Conservation (phyloP, 441 rosid genomes). For the Erodium moschatum region DNA sequence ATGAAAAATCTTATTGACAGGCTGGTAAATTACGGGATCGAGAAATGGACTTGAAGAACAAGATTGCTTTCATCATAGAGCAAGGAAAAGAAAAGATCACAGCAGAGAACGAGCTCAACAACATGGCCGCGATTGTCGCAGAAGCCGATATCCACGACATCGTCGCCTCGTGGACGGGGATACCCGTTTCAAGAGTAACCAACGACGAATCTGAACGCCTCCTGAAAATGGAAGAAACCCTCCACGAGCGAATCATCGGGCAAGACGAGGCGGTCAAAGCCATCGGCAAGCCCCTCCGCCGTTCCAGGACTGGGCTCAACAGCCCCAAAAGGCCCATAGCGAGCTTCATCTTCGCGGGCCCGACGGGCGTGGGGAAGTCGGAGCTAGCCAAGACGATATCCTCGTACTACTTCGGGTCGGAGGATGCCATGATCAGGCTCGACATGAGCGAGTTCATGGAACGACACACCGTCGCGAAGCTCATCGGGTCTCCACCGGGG, state of each 20-base stretch:
- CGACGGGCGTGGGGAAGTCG: slow-evolving; percentile 99
- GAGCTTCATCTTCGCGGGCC: slow-evolving; percentile 97
- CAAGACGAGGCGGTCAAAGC: slow-evolving; percentile 97
- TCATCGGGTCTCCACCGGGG: slow-evolving; percentile 96
- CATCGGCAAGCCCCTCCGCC: slow-evolving; percentile 83
- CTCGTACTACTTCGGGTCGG: slow-evolving; percentile 91
- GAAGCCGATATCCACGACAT: slow-evolving; percentile 91
- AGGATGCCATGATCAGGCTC: slow-evolving; percentile 90
- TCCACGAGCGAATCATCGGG: slow-evolving; percentile 81
- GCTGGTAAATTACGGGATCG: slow-evolving; percentile 89
- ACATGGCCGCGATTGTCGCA: slow-evolving; percentile 57
- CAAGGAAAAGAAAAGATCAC: slow-evolving; percentile 89
- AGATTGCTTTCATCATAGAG: slow-evolving; percentile 65
- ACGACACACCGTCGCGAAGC: slow-evolving; percentile 88
- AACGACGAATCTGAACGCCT: slow-evolving; percentile 91
- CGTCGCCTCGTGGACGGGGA: slow-evolving; percentile 94
- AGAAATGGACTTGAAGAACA: slow-evolving; percentile 87
- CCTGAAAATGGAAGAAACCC: slow-evolving; percentile 87
- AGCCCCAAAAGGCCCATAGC: slow-evolving; percentile 93
- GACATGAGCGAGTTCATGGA: slow-evolving; percentile 99
- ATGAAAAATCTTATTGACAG: slow-evolving; percentile 29
- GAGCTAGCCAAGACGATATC: slow-evolving; percentile 93
- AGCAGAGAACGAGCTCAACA: slow-evolving; percentile 75
- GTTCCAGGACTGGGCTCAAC: slow-evolving; percentile 97
- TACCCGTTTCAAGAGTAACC: slow-evolving; percentile 94